These are phyloP conservation scores for Phlebiopsis flavidoalba DNA, from an alignment of 768 basidiomycete species.

Conservation along the genomic window DNA sequence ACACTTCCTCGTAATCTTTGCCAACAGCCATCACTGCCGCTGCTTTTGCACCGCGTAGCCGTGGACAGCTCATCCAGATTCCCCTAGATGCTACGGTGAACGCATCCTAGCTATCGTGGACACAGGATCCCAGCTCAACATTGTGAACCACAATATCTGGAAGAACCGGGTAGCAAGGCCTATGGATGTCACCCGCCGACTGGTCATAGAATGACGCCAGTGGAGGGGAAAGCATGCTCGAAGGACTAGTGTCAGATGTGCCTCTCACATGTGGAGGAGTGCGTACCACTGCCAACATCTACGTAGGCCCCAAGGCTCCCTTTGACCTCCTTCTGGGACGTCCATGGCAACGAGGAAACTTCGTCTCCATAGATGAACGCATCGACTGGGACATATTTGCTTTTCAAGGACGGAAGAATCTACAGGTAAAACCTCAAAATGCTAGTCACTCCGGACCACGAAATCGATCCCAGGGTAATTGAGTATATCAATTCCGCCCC, in stretches of 20 bases:
- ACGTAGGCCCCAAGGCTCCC: conserved; percentile 8
- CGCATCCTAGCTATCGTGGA: conserved; percentile 5
- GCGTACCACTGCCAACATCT: conserved; percentile 6
- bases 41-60: not conserved
- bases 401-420: conserved; percentile 18
- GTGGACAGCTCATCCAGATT: conserved; percentile 4
- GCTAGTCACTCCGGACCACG: conserved; percentile 14
- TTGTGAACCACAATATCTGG: not conserved
- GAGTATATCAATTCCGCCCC: not conserved
- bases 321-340: conserved; percentile 20
- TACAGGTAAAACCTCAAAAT: conserved; percentile 12
- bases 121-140: conserved; percentile 14
- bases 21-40: not conserved
- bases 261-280: conserved; percentile 9
- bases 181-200: not conserved
- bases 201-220: conserved; percentile 11
- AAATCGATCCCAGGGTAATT: not conserved
- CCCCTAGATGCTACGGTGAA: conserved; percentile 3
- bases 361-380: conserved; percentile 23
- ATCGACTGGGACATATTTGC: conserved; percentile 23
- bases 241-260: conserved; percentile 3
- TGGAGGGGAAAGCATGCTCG: conserved; percentile 3
- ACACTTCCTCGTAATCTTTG: not conserved
- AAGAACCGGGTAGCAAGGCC: not conserved
- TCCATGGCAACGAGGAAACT: conserved; percentile 23